Base-by-base conservation (phyloP, 1,139 yeast genomes). In the Kodamaea derodonti region DNA sequence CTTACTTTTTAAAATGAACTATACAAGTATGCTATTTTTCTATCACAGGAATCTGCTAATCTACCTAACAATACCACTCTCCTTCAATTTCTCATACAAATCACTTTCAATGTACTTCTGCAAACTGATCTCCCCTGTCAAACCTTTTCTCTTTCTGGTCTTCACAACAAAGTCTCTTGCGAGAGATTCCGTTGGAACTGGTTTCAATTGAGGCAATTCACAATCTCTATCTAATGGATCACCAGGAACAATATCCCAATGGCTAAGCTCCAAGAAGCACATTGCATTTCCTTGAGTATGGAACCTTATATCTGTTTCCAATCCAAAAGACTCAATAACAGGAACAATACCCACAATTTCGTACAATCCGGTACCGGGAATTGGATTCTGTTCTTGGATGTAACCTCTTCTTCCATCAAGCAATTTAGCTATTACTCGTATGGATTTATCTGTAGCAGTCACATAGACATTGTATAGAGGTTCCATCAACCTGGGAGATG, bases 141-240 rank as follows among this genome's bases (percentile, higher is more conserved):
- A 56, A 0, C 97, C 97, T 55, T 88, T 90, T 46, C 97, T 72
- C 46, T 80, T 77, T 53, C 99, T 72, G 0, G 97, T 88, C 58
- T 94, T 94, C 59, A 85, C 62, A 30, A 88, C 82, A 51, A 90
- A 87, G 57, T 94, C 98, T 40, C 98, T 68, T 0, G 96, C 92
- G 43, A 90, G 62, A 1, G 84, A 80, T 16, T 68, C 66, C 1
- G 67, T 59, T 3, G 83, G 80, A 1, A 92, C 96, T 0, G 96
- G 85, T 46, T 78, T 78, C 51, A 92, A 66, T 27, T 80, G 72
- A 8, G 88, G 88, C 29, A 87, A 71, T 34, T 62, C 65, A 12
- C 76, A 76, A 18, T 74, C 72, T 17, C 62, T 60, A 54, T 90
- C 95, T 46, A 90, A 56, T 4, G 97, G 97, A 60, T 90, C 88